These are phyloP conservation scores for Xanthoconium stramineum DNA, from an alignment of 768 basidiomycete species.

Conservation along the genomic window DNA sequence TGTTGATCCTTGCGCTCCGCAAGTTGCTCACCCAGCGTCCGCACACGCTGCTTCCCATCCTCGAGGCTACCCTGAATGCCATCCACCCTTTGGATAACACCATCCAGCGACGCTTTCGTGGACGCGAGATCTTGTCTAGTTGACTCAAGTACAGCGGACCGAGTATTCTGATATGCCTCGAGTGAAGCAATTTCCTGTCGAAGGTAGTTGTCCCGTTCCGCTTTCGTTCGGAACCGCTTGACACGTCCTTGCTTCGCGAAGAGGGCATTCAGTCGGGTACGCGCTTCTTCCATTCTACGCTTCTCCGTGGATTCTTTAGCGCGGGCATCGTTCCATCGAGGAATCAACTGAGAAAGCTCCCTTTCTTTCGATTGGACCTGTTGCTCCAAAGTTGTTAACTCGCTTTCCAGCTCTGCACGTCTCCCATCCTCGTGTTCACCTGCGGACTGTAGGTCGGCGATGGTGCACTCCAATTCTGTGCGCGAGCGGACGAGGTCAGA, in stretches of 20 bases:
- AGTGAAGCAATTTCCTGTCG: constrained; percentile 74
- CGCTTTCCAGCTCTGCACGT: constrained; percentile 58
- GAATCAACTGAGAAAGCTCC: constrained; percentile 59
- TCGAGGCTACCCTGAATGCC: constrained; percentile 59
- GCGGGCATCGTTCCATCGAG: constrained; percentile 66
- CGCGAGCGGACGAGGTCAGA: constrained; percentile 81
- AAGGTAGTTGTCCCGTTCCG: constrained; percentile 82
- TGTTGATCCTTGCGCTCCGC: constrained; percentile 62
- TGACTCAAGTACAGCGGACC: constrained; percentile 52
- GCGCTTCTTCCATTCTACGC: constrained; percentile 69
- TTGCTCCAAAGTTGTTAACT: constrained; percentile 58
- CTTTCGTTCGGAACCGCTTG: constrained; percentile 77
- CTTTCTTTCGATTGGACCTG: constrained; percentile 62
- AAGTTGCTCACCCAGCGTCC: constrained; percentile 61
- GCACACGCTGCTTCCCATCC: constrained; percentile 56
- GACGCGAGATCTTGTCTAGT: constrained; percentile 49
- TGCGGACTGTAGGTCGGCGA: constrained; percentile 72
- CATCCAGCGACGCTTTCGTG: constrained; percentile 45
- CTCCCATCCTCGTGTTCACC: constrained; percentile 62
- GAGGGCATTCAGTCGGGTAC: constrained; percentile 66
- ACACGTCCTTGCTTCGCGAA: constrained; percentile 90
- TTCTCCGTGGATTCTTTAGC: constrained; percentile 51
- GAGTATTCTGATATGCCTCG: constrained; percentile 54
- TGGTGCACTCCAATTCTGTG: constrained; percentile 82
- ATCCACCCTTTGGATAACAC: constrained; percentile 58